Conservation (phyloP, 192 early-diverging fungal species). For the Thamnidium elegans region DNA sequence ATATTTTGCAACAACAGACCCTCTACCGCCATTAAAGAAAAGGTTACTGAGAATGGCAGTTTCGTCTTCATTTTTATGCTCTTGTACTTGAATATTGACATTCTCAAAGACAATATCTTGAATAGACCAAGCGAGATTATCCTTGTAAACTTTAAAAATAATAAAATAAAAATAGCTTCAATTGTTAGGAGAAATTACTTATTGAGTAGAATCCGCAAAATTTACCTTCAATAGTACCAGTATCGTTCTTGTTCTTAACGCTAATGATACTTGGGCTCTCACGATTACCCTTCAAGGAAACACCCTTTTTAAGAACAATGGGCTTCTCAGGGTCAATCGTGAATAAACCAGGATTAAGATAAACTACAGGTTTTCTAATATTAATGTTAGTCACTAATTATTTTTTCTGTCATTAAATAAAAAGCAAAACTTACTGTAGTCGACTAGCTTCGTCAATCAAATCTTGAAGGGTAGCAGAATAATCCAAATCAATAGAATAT, state of each 20-base stretch:
- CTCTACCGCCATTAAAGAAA: constrained; percentile 21
- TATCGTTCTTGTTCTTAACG: not conserved
- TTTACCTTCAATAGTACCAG: constrained; percentile 22
- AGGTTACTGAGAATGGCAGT: constrained; percentile 10
- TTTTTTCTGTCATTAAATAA: not conserved
- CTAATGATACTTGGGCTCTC: constrained; percentile 17
- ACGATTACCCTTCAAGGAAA: constrained; percentile 12
- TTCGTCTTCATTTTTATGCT: constrained; percentile 13
- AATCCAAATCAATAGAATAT: not conserved
- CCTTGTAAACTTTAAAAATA: constrained; percentile 12
- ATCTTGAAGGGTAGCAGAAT: constrained; percentile 9
- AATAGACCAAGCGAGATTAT: constrained; percentile 21
- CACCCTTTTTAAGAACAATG: constrained; percentile 17
- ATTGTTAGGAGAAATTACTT: not conserved
- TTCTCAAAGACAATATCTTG: constrained; percentile 24
- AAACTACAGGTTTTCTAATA: not conserved
- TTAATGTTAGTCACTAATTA: not conserved
- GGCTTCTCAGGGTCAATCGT: not conserved
- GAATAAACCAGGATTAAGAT: constrained; percentile 1
- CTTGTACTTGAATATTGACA: constrained; percentile 19
- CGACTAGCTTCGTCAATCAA: constrained; percentile 19
- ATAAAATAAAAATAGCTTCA: not conserved
- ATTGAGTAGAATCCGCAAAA: not conserved
- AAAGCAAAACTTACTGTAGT: constrained; percentile 3
- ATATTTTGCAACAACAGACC: constrained; percentile 6